Evolutionary conservation across 192 early-diverging fungal species (phyloP), one percentile per base, ranked within the genome.

Genomic region (Podila horticola): DNA sequence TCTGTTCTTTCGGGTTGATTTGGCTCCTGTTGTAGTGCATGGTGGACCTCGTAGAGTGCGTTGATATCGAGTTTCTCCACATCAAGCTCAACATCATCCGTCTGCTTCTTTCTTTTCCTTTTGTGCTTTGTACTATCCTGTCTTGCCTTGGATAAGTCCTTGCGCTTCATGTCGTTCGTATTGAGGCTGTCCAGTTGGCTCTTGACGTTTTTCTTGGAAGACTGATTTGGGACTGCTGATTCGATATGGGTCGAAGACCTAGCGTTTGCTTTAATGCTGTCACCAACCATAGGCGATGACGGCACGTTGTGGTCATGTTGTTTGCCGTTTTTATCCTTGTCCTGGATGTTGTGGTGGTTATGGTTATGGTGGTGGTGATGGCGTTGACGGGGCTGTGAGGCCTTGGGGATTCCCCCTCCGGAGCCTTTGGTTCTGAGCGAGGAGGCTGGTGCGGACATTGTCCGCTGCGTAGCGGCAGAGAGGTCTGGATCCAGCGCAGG

Each of bases 21-120:
- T 17, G 34, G n/a, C 5, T 45, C 22, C 62, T 38, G 62, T 41
- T 33, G 41, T 26, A 26, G 17, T 26, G 34, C 5, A 31, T 45
- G 20, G 26, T 66, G 17, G 15, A 29, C 33, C 8, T 22, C 22
- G 17, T 30, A 10, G 34, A 20, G 26, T 22, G 51, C 49, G n/a
- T 31, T 64, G 28, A 73, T 73, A 29, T 66, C 71, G 5, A 73
- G 63, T 38, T 73, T 48, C 22, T 59, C 51, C 17, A 73, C 71
- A 29, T 65, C 57, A 48, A 59, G 52, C 26, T 73, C 71, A 19
- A 66, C 52, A 19, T 30, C 67, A 13, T 59, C 55, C 19, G 33
- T 12, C 0, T 34, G 15, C 55, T 73, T 62, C 29, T 51, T 73
- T 17, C 50, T 51, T 11, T 48, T 69, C 58, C 61, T 69, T 31